phyloP scores from a whole-genome alignment of 2,329 filamentous ascomycete species.

The Penicillium palitans region DNA sequence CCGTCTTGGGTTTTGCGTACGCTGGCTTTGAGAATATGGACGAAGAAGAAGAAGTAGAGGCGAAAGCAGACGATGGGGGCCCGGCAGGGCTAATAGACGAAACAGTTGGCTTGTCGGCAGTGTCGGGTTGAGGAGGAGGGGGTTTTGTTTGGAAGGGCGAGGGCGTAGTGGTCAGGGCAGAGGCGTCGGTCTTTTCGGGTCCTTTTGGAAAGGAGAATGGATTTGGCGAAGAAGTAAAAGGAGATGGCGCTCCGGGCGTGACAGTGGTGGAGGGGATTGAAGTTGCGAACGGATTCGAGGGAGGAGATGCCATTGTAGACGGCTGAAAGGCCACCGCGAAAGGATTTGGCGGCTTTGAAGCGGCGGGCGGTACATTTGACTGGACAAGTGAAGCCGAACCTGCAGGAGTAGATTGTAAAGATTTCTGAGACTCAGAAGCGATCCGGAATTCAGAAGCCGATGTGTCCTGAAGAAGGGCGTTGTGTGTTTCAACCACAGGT shows the following conservation, averaged over 20 bases:
- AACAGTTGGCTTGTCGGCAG: not conserved
- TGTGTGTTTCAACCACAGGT: slow-evolving; percentile 20
- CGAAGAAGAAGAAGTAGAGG: slow-evolving; percentile 1
- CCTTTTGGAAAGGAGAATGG: slow-evolving; percentile 6
- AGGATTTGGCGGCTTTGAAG: slow-evolving; percentile 13
- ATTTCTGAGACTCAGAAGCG: slow-evolving; percentile 19
- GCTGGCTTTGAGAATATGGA: not conserved
- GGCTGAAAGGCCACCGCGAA: slow-evolving; percentile 10
- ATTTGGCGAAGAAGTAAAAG: slow-evolving; percentile 1
- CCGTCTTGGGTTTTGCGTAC: not conserved
- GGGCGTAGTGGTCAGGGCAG: not conserved
- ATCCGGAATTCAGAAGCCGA: slow-evolving; percentile 17
- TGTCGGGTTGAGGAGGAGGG: not conserved
- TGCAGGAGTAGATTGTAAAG: not conserved
- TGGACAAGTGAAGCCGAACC: slow-evolving; percentile 11
- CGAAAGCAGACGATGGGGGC: not conserved
- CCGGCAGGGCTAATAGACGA: not conserved
- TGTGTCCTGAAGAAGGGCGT: slow-evolving; percentile 7
- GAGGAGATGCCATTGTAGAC: not conserved
- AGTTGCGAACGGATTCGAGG: slow-evolving; percentile 9
- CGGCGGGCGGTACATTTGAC: not conserved
- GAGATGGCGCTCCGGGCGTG: not conserved
- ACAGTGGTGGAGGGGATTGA: not conserved
- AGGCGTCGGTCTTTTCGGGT: not conserved
- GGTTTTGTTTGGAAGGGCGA: not conserved